Evolutionary conservation across 352 stramenopile species (phyloP), one percentile per base, ranked within the genome.

Genomic region (Pythium utonaiense): DNA sequence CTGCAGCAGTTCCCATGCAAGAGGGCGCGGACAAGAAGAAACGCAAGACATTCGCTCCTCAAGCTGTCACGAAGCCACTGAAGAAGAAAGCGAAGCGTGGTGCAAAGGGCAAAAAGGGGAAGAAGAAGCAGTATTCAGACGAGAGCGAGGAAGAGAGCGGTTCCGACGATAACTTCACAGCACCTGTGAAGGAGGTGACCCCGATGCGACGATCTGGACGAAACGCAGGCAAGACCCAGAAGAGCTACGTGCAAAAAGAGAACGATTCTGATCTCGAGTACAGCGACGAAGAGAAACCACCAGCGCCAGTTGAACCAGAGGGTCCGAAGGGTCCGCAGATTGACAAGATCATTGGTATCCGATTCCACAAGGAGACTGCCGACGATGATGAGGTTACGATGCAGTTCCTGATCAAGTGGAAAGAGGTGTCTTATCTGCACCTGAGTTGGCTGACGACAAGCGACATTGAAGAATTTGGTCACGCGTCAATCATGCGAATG

Each of bases 331-430:
- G 85, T 9, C 82, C 93, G 6, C 90, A 96, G 54, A 96, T 98
- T 17, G 89, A 98, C 69, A 91, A 92, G 42, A 98, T 99, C 60
- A 75, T 99, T 22, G 92, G 88, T 19, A 74, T 95, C 24, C 83
- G 84, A 6, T 94, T 95, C 60, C 74, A 84, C 68, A 93, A 91
- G 47, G 67, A 72, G 8, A 64, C 31, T 14, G 31, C 47, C 4
- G 73, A 78, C 9, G 64, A 83, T 22, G 64, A 70, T 17, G 82
- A 93, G 4, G 74, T 90, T 7, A 70, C 69, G 19, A 98, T 99
- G 80, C 78, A 98, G 71, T 99, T 99, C 62, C 71, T 99, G 27
- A 96, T 99, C 56, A 99, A 99, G 80, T 99, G 98, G 98, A 93
- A 97, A 52, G 91, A 98, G 40, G 77, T 98, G 57, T 98, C 88